phyloP scores from a whole-genome alignment of 176 grass and related monocot genomes.

The Bolboschoenus planiculmis region DNA sequence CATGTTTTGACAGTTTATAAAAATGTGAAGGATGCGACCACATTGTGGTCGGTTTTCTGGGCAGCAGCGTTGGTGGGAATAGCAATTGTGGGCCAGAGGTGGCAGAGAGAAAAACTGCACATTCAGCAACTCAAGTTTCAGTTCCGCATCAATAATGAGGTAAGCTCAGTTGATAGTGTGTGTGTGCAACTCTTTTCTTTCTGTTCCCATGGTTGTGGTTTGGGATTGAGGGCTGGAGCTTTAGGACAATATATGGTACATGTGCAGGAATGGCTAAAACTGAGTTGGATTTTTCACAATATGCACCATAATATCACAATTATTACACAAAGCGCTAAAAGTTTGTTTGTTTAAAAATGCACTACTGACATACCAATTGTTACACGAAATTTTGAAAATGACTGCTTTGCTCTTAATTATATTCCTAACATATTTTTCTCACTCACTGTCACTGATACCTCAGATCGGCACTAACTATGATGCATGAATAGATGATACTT shows the following conservation, averaged over 20 bases:
- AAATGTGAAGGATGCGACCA: slow-evolving; percentile 36
- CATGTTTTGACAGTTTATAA: slow-evolving; percentile 23
- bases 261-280: neutral
- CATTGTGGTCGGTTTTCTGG: slow-evolving; percentile 35
- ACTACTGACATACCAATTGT: neutral
- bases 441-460: too few species aligned
- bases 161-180: slow-evolving; percentile 3
- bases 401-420: neutral
- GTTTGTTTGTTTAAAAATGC: neutral
- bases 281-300: neutral
- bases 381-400: neutral
- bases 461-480: too few species aligned
- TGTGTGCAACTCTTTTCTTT: neutral
- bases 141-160: slow-evolving; percentile 34
- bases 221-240: too few species aligned
- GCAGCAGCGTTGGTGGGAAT: slow-evolving; percentile 40
- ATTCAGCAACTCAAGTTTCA: slow-evolving; percentile 37
- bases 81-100: slow-evolving; percentile 33
- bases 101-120: slow-evolving; percentile 34
- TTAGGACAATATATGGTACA: too few species aligned
- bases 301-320: neutral
- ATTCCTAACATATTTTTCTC: too few species aligned
- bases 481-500: too few species aligned
- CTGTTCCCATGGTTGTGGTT: too few species aligned
- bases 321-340: neutral